phyloP scores from a whole-genome alignment of 768 basidiomycete species.

The Nidularia sp. region DNA sequence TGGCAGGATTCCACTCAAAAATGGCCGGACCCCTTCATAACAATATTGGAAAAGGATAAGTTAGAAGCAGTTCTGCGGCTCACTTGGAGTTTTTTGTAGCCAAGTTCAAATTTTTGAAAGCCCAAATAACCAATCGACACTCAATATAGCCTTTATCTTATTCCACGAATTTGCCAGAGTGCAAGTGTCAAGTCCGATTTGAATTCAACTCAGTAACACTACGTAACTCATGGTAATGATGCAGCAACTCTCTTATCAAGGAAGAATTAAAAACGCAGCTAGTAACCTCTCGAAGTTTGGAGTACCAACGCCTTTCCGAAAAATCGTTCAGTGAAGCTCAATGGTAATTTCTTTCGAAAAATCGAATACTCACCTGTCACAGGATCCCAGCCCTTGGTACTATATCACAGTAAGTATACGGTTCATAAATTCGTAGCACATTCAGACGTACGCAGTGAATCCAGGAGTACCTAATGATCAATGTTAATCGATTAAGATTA shows the following conservation, averaged over 20 bases:
- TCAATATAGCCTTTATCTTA: no score
- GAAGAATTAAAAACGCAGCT: conserved; percentile 26
- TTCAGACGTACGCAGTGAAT: conserved; percentile 26
- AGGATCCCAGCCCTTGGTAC: conserved; percentile 37
- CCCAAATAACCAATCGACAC: no score
- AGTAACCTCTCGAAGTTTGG: conserved; percentile 27
- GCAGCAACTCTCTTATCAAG: conserved; percentile 11
- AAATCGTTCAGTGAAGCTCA: not conserved
- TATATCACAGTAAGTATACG: conserved; percentile 7
- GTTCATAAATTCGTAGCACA: not conserved
- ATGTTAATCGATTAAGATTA: not conserved
- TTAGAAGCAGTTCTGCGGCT: no score
- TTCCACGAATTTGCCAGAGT: no score
- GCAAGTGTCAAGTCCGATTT: no score
- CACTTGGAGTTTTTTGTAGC: no score
- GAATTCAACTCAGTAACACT: no score
- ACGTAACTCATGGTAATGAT: no score
- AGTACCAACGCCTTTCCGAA: conserved; percentile 26
- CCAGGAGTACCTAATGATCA: conserved; percentile 21
- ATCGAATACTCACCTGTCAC: conserved; percentile 24
- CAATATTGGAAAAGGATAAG: no score
- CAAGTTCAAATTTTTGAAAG: no score
- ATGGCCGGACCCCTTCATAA: no score
- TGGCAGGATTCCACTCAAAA: no score
- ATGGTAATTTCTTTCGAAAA: not conserved